phyloP scores from a whole-genome alignment of 257 asterid genomes.

The Paraleonurus japonicus region DNA sequence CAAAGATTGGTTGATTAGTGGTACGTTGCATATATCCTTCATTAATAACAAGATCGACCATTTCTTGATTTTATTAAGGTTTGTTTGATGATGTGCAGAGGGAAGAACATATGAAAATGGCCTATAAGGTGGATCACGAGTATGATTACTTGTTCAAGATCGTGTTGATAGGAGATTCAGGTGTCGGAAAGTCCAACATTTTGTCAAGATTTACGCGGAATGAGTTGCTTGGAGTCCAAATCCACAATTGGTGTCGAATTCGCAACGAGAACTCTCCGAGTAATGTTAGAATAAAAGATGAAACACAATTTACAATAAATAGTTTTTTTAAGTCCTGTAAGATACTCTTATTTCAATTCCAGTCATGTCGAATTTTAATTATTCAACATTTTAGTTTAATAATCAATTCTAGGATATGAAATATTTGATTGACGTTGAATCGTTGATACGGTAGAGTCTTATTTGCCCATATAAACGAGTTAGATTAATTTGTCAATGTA shows the following conservation, averaged over 20 bases:
- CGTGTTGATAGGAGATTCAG: conserved; percentile 44
- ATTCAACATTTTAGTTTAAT: too few relatives aligned
- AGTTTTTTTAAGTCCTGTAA: too few relatives aligned
- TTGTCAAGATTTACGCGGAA: conserved; percentile 48
- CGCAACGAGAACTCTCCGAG: conserved; percentile 51
- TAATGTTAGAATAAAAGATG: neutral
- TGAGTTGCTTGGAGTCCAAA: conserved; percentile 49
- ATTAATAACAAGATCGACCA: neutral
- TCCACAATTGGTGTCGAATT: conserved; percentile 54
- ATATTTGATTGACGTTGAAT: too few relatives aligned
- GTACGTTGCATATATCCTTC: conserved; percentile 18
- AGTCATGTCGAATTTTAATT: too few relatives aligned
- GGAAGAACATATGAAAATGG: conserved; percentile 34
- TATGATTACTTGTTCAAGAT: conserved; percentile 51
- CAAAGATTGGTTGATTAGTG: conserved; percentile 28
- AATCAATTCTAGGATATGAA: too few relatives aligned
- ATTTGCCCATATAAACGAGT: too few relatives aligned
- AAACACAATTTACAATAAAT: too few relatives aligned
- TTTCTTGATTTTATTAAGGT: neutral
- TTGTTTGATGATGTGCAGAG: conserved; percentile 16
- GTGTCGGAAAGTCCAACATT: conserved; percentile 45
- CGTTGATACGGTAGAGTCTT: too few relatives aligned
- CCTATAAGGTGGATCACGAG: conserved; percentile 50
- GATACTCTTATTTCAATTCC: too few relatives aligned
- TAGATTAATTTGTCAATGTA: too few relatives aligned